Percentiles rank a stretch among this genome's conserved stretches.
These are phyloP conservation scores for Komagataea norvegica DNA, from an alignment of 1,139 yeast genomes.

Conservation along the genomic window DNA sequence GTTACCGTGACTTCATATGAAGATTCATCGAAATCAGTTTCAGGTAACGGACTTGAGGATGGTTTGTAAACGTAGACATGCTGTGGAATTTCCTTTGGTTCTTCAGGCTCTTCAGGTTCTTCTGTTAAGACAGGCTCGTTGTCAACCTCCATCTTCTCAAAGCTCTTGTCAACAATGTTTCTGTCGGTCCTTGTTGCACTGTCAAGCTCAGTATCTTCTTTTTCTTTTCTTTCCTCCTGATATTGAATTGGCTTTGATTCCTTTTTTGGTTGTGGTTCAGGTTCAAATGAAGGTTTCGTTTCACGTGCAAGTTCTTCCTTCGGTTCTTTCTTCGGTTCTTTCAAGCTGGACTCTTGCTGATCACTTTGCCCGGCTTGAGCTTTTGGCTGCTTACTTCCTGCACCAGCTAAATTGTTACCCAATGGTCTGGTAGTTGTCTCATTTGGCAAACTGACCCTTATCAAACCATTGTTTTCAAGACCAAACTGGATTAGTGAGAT, in stretches of 20 bases:
- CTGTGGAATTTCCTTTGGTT: slow-evolving; percentile 15
- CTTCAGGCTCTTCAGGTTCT: slow-evolving; percentile 1
- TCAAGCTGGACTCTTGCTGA: too few relatives aligned
- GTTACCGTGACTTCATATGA: slow-evolving; percentile 45
- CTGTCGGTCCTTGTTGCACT: neutral
- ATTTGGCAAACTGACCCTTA: slow-evolving; percentile 17
- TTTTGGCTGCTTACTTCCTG: neutral
- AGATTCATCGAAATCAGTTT: slow-evolving; percentile 19
- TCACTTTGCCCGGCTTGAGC: neutral
- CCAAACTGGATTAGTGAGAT: slow-evolving; percentile 19
- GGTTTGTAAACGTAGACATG: slow-evolving; percentile 24
- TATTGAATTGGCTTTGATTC: slow-evolving; percentile 13
- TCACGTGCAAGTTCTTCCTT: neutral
- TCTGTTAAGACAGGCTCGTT: neutral
- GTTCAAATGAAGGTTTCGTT: neutral
- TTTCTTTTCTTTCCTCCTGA: too few relatives aligned
- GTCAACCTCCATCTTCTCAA: slow-evolving; percentile 1
- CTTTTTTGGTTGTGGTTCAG: neutral
- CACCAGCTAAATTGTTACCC: neutral
- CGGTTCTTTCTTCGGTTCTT: neutral
- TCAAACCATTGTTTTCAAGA: slow-evolving; percentile 22
- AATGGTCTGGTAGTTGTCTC: neutral
- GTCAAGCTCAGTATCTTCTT: neutral
- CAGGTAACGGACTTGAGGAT: slow-evolving; percentile 10
- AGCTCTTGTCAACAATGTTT: too few relatives aligned